Conservation (phyloP, 1,139 yeast genomes). For the Taphrina deformans region DNA sequence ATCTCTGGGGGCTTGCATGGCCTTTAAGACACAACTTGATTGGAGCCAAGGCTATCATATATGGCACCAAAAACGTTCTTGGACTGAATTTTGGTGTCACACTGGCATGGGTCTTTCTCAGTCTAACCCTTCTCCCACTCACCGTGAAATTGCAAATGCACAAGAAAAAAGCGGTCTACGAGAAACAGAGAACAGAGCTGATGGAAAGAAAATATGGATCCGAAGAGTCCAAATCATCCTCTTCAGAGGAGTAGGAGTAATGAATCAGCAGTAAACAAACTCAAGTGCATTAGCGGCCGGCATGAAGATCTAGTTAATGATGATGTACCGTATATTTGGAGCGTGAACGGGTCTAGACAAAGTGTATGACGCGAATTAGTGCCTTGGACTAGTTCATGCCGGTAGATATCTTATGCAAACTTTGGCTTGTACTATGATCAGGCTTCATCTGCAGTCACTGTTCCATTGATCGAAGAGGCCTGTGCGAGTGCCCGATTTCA, state of each 20-base stretch:
- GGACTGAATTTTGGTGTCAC: conserved; percentile 62
- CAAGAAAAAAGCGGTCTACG: conserved; percentile 22
- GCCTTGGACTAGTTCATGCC: too few relatives aligned
- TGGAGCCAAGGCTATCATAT: conserved; percentile 58
- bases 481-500: too few relatives aligned
- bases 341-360: too few relatives aligned
- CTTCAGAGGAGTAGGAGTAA: background rate
- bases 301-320: background rate
- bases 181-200: conserved; percentile 10
- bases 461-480: too few relatives aligned
- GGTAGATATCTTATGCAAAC: too few relatives aligned
- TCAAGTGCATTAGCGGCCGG: background rate
- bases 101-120: conserved; percentile 59
- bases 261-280: too few relatives aligned
- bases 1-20: conserved; percentile 63
- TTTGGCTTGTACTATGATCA: too few relatives aligned
- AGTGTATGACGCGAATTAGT: too few relatives aligned
- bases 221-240: background rate
- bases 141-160: conserved; percentile 44
- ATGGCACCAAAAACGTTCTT: conserved; percentile 56
- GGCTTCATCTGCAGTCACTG: too few relatives aligned
- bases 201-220: conserved; percentile 15
- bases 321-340: too few relatives aligned
- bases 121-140: conserved; percentile 52
- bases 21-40: conserved; percentile 65